Base-by-base conservation (phyloP, 164 flowering plant species). In the Brasenia schreberi region DNA sequence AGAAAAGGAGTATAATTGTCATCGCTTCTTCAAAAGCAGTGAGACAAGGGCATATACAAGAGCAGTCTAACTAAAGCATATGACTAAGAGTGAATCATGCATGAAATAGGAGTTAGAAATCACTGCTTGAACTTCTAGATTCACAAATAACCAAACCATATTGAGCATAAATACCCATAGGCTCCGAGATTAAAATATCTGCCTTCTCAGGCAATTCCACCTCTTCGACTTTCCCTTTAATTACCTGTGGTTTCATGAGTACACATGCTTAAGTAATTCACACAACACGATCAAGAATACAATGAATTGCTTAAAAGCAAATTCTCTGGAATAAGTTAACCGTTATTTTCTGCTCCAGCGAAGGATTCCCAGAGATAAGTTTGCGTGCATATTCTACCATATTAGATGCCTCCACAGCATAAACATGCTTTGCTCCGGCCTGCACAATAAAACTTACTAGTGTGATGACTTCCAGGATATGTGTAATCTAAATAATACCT, bases 351-450 rank as follows among this genome's bases (percentile, higher is more conserved):
- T 92, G 75, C 49, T 81, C 70, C 64, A 95, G 74, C 12, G 73
- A 68, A 65, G 99, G 97, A 74, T 92, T 92, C 18, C 99, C 97
- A 67, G 96, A 84, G 81, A 92, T 86, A 64, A 92, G 91, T 65
- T 75, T 82, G 53, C 84, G 85, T 12, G 99, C 99, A 81, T 88
- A 88, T 68, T 95, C 99, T 62, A 94, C 97, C 97, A 95, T 95
- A 74, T 95, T 97, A 73, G 99, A 95, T 76, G 99, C 99, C 83
- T 95, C 99, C 70, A 95, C 92, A 69, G 99, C 99, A 81, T 95
- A 95, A 53, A 95, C 99, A 82, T 95, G 99, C 69, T 84, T 95
- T 59, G 99, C 99, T 67, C 98, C 98, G 80, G 98, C 96, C 98
- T 92, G 69, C 62, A 39, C 39, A 33, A 33, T 33, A 33, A 33